phyloP scores from a whole-genome alignment of 192 early-diverging fungal genomes.

The Coemansia sp. region DNA sequence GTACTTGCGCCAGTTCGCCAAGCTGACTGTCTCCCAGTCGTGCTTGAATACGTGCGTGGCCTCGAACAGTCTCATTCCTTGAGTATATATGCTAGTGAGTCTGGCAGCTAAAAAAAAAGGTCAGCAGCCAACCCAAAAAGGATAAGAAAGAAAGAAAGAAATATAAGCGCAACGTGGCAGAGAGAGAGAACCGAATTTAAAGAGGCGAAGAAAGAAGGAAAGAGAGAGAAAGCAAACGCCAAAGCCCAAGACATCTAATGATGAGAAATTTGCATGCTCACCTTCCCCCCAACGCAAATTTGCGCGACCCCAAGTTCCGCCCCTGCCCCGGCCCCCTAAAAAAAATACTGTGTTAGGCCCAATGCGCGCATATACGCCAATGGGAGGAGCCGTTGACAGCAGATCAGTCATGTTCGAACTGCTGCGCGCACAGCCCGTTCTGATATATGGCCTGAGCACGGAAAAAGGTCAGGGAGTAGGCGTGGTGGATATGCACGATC shows the following conservation, averaged over 20 bases:
- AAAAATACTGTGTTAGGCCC: neutral
- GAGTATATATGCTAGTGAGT: slow-evolving; percentile 3
- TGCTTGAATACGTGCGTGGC: slow-evolving; percentile 77
- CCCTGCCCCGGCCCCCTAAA: neutral
- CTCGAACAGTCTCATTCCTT: slow-evolving; percentile 84
- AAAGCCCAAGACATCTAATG: neutral
- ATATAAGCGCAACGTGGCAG: neutral
- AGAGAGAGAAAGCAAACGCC: neutral
- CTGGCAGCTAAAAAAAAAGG: neutral
- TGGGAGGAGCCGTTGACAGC: neutral
- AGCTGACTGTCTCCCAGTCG: slow-evolving; percentile 79
- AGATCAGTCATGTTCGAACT: neutral
- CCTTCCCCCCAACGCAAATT: slow-evolving; percentile 12
- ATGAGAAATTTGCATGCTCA: neutral
- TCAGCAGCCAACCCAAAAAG: neutral
- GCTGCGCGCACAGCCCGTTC: neutral
- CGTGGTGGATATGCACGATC: neutral
- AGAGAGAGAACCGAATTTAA: slow-evolving; percentile 2
- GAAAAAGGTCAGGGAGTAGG: neutral
- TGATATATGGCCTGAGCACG: neutral
- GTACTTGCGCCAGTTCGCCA: slow-evolving; percentile 97
- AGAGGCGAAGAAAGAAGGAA: slow-evolving; percentile 11
- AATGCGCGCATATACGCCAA: neutral
- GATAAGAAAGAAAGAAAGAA: neutral
- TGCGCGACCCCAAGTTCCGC: slow-evolving; percentile 3